These are phyloP conservation scores for Stramenopiles sp. DNA, from an alignment of 352 stramenopile genomes.

Conservation along the genomic window DNA sequence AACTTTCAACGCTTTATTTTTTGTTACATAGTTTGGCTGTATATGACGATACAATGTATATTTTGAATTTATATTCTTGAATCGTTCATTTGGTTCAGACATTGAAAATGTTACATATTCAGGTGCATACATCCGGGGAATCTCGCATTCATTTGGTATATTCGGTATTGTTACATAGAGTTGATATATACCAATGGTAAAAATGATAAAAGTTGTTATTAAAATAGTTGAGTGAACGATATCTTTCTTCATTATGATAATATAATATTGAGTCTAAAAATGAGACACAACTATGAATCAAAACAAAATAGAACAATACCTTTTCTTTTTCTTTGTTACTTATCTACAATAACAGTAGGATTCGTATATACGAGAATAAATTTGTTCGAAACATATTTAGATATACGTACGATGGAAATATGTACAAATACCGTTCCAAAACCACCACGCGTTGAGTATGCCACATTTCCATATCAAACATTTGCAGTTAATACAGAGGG, in stretches of 20 bases:
- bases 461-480: background rate
- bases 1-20: constrained; percentile 22
- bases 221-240: background rate
- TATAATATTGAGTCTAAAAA: too few species aligned
- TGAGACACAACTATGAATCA: too few species aligned
- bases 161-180: constrained; percentile 1
- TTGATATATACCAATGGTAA: constrained; percentile 10
- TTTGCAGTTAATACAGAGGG: background rate
- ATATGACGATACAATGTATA: constrained; percentile 37
- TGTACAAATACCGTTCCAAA: background rate
- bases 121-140: constrained; percentile 52
- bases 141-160: constrained; percentile 30
- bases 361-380: too few species aligned
- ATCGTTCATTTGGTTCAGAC: constrained; percentile 21
- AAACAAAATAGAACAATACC: too few species aligned
- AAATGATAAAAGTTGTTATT: constrained; percentile 10
- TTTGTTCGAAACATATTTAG: too few species aligned
- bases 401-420: background rate
- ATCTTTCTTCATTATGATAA: too few species aligned
- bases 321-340: too few species aligned
- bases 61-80: constrained; percentile 39
- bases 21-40: constrained; percentile 7
- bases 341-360: too few species aligned
- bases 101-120: constrained; percentile 38
- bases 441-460: background rate